Evolutionary conservation across 345 rosid species (phyloP), one percentile per base, ranked within the genome.

Genomic region (Jatropha curcas): DNA sequence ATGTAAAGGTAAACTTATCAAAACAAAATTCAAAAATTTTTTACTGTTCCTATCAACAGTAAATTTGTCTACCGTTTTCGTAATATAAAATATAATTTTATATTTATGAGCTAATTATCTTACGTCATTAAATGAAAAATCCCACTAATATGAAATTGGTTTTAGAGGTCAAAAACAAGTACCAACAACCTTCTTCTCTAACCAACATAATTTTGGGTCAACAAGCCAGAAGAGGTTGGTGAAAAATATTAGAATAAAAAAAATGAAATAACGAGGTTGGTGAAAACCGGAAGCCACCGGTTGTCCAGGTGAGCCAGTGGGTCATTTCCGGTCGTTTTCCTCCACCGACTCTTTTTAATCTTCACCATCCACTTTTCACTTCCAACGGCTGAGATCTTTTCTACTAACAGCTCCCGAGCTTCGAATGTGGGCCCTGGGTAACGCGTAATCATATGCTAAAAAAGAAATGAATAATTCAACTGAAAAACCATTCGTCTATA

Each of bases 281-380:
- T 70, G 73, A 41, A 67, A 41, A 70, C 34, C 62, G 5, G 11
- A 8, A 39, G 64, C 55, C 39, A 70, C 63, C 73, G 62, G 37
- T 27, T 70, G 11, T 19, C 2, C 73, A 35, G 39, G 53, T 57
- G 14, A 14, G 31, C 37, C 59, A 24, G 60, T 68, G 20, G 30
- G 24, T 35, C 35, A 37, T 13, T 28, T 12, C 4, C 64, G 16
- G 65, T 70, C 65, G 10, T 28, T 41, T 8, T 70, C 70, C 53
- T 3, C 62, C 55, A 70, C 73, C 73, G 53, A 70, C 64, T 70
- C 62, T 4, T 39, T 24, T 57, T 12, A 27, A 70, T 70, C 73
- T 9, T 27, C 53, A 70, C 73, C 73, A 7, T 70, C 73, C 63
- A 70, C 34, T 57, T 57, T 27, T 59, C 55, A 37, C 63, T 39